A percentile compares a stretch with the other conserved stretches of the same genome.
phyloP scores from a whole-genome alignment of 2,329 filamentous ascomycete species.

The Neonectria coccinea region DNA sequence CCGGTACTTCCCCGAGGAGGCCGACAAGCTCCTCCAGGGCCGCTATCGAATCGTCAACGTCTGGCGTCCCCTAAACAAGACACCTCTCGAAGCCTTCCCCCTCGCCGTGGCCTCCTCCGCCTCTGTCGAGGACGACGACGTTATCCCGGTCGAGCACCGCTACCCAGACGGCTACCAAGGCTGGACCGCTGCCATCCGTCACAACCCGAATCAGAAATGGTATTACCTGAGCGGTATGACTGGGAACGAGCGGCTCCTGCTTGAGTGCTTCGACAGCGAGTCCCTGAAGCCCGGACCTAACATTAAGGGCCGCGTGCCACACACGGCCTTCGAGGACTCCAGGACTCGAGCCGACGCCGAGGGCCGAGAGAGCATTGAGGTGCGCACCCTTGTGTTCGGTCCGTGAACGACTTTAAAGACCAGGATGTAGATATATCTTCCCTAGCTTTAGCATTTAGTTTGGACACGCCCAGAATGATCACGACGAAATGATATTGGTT shows the following conservation, averaged over 20 bases:
- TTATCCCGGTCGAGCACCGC: conserved; percentile 79
- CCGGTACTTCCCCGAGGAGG: conserved; percentile 75
- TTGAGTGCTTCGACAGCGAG: conserved; percentile 83
- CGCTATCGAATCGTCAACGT: conserved; percentile 90
- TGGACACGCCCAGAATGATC: background rate
- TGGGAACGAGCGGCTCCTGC: conserved; percentile 75
- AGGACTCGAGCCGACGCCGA: conserved; percentile 76
- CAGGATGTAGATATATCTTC: conserved; percentile 7
- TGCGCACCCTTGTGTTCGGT: conserved; percentile 86
- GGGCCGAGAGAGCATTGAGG: conserved; percentile 88
- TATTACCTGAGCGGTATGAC: conserved; percentile 85
- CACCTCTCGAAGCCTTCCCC: conserved; percentile 73
- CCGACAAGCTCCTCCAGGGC: conserved; percentile 71
- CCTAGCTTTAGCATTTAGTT: background rate
- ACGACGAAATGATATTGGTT: conserved; percentile 15
- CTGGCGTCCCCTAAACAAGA: conserved; percentile 75
- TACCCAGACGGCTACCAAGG: conserved; percentile 75
- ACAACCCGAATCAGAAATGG: conserved; percentile 75
- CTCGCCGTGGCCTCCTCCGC: conserved; percentile 76
- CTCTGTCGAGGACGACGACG: conserved; percentile 69
- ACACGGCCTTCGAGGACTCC: conserved; percentile 84
- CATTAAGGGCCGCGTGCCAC: conserved; percentile 72
- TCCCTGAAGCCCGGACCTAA: conserved; percentile 59
- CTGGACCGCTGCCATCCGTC: conserved; percentile 77
- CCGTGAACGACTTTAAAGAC: conserved; percentile 49